Evolutionary conservation across 2,329 filamentous ascomycete species (phyloP), one percentile per base, ranked within the genome.

Genomic region (Phyllosticta citribraziliensis): DNA sequence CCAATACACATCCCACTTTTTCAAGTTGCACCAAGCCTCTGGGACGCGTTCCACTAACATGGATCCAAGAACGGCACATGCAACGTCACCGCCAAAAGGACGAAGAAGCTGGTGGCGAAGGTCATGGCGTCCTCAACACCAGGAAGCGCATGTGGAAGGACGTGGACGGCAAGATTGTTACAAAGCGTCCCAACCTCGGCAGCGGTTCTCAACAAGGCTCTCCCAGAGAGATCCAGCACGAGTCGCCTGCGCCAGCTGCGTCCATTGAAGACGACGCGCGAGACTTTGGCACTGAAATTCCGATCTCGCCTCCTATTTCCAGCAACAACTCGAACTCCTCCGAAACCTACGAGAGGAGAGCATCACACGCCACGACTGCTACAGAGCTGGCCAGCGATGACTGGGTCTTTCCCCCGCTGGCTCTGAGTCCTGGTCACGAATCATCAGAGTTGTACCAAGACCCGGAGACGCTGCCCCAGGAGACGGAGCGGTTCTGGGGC

Each of bases 131-230:
- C 30, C 69, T 84, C 14, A 80, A 82, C 62, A 84, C 82, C 5
- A 74, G 82, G 11, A 83, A 83, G 65, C 75, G 81, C 56, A 75
- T 80, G 66, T 84, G 81, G 81, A 81, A 80, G 67, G 80, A 81
- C 65, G 70, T 75, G 33, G 76, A 81, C 61, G 82, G 82, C 19
- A 77, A 74, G 52, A 78, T 84, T 25, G 81, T 83, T 19, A 75
- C 78, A 12, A 77, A 76, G 59, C 72, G 71, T 33, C 74, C 74
- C 52, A 60, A 64, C 8, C 55, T 72, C 25, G 64, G 64, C 19
- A 60, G 61, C 50, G 56, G 47, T 12, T 27, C 35, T 11, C 19
- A 14, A 9, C 25, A 25, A 40, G 8, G 35, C 22, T 53, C 54
- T 6, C 58, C 58, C 22, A 35, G 53, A 20, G 53, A 51, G 10